Base-by-base conservation (phyloP, 495 filamentous ascomycete genomes). In the Penicillium parvum region DNA sequence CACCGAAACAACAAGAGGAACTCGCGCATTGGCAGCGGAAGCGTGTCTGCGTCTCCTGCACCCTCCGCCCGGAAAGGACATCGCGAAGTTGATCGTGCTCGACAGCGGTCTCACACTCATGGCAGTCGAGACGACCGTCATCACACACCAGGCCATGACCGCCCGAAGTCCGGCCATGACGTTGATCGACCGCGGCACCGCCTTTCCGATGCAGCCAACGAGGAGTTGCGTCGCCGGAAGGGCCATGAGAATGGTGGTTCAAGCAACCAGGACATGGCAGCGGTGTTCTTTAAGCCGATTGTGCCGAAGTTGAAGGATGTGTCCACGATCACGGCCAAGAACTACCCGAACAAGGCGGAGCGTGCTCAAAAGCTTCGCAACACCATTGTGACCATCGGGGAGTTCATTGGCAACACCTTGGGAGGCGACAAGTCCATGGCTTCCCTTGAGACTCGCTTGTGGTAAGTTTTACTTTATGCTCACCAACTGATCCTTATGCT, bases 1-100 rank as follows among this genome's bases (percentile, higher is more conserved):
- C 86, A 92, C 58, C 82, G 88, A 22, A 90, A 90, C 66, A 88
- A 86, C 60, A 87, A 88, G 61, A 83, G 86, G 29, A 66, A 71
- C 49, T 57, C 66, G 33, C 56, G 66, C 21, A 37, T 64, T 41
- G 64, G 61, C 37, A 69, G 67, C 34, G 54, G 55, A 10, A 73
- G 69, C 44, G 63, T 75, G 5, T 79, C 76, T 7, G 72, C 74
- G n/a, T 76, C 73, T 17, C 76, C 76, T 7, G 76, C 73, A 4
- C 75, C 75, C 30, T 69, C 71, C 4, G 49, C 59, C 16, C 73
- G 69, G 26, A 75, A 74, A 43, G 63, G 61, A 11, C 67, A 74
- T 23, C 72, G 75, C 14, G 76, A 77, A 15, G 52, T 55, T 5
- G 79, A 83, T 20, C 74, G 68, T 40, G 60, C 76, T 22, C 61